Evolutionary conservation across 345 rosid species (phyloP), one percentile per base, ranked within the genome.

Genomic region (Hibiscus mutabilis): DNA sequence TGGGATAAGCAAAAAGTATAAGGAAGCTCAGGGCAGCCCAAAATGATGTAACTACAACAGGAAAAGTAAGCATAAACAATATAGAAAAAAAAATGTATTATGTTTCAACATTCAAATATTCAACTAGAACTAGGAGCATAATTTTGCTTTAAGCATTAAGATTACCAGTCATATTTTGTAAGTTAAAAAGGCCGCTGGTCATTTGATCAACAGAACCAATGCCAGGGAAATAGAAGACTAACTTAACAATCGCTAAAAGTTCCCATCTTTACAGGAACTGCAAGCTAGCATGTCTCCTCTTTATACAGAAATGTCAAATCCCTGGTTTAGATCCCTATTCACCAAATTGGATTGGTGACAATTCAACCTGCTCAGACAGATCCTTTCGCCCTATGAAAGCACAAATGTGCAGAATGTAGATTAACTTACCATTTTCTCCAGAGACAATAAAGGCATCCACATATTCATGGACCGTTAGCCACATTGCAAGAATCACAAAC

Each of bases 1-100:
- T 95, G 6, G 98, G 99, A 79, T 95, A 95, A 68, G 99, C 98
- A 82, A 95, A 95, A 63, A 95, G 94, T 75, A 95, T 77, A 73
- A 95, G 73, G 82, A 95, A 85, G 84, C 99, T 89, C 42, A 95
- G 77, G 68, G 85, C 86, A 0, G 87, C 87, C 97, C 99, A 95
- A 78, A 95, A 95, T 65, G 87, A 81, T 55, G 84, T 88, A 76
- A 92, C 99, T 95, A 89, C 86, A 87, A 70, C 60, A 70, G 35
- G 35, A 56, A 78, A 19, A 68, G 22, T 4, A 51, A 13, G 59
- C 10, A 31, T 29, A 52, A 40, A 31, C 51, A 24, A 75, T 67
- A 73, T 67, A 4, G n/a, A 37, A 77, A 37, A 33, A 35, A 35
- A 11, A 55, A 13, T 11, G 13, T 51, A 56, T 35, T 66, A 64